phyloP scores from a whole-genome alignment of 768 basidiomycete species.

The Tremella mesenterica region DNA sequence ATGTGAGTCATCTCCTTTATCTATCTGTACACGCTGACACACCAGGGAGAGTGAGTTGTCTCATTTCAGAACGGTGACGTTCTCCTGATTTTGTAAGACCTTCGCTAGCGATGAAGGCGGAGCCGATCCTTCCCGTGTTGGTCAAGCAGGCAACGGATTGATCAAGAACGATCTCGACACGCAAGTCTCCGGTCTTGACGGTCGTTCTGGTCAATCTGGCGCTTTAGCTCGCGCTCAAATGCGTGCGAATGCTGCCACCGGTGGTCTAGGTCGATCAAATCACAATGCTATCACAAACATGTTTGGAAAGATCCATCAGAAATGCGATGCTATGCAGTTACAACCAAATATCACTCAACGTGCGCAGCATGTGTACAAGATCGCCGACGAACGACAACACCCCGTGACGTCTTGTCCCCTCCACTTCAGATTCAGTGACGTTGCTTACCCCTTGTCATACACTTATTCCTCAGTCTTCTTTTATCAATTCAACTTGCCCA shows the following conservation, averaged over 20 bases:
- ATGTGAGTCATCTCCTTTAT: slow-evolving; percentile 49
- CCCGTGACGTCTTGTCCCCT: too few species aligned
- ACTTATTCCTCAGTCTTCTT: too few species aligned
- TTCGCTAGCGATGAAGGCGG: slow-evolving; percentile 99
- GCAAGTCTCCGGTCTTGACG: slow-evolving; percentile 88
- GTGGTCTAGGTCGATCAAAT: slow-evolving; percentile 12
- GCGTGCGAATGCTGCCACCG: slow-evolving; percentile 48
- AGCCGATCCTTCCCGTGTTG: slow-evolving; percentile 99
- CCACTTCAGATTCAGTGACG: too few species aligned
- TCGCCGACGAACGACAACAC: slow-evolving; percentile 89
- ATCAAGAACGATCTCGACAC: slow-evolving; percentile 94
- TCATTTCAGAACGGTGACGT: neutral
- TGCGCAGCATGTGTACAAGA: slow-evolving; percentile 94
- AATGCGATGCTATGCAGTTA: slow-evolving; percentile 92
- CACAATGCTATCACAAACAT: slow-evolving; percentile 62
- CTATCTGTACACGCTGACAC: neutral
- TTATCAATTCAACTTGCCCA: too few species aligned
- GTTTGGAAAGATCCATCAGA: slow-evolving; percentile 81
- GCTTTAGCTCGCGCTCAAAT: slow-evolving; percentile 88
- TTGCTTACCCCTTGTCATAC: too few species aligned
- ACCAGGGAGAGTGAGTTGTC: slow-evolving; percentile 33
- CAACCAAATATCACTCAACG: slow-evolving; percentile 90
- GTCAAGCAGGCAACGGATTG: slow-evolving; percentile 87
- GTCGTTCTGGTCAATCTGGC: slow-evolving; percentile 81
- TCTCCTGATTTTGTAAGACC: slow-evolving; percentile 53